Evolutionary conservation across 495 filamentous ascomycete genomes (phyloP), one percentile per base, ranked within the genome.

Genomic region (Penicillium malachiteum): DNA sequence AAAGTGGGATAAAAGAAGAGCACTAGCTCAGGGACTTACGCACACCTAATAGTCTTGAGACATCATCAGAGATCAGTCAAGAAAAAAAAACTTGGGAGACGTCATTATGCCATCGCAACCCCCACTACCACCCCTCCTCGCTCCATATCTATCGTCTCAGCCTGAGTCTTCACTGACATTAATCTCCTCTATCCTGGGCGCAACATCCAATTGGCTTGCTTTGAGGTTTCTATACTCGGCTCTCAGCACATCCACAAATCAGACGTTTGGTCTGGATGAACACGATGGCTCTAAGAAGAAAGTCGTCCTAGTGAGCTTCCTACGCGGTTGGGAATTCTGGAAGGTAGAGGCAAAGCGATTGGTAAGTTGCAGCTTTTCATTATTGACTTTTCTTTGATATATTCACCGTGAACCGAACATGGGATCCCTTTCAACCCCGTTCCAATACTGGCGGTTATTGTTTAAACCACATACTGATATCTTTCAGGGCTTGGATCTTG

Each of bases 291-390:
- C 52, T 30, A 73, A 70, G 44, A 65, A 61, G 54, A 77, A 77
- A n/a, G 84, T 97, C 4, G 72, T 96, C 13, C 73, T 96, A 0
- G 84, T 92, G 56, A 91, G 87, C 73, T 96, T 86, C 70, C 73
- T 95, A 71, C 81, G 88, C 49, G 86, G 91, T 60, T 79, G 73
- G 56, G 73, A 79, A 26, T 95, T 95, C 66, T 96, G 91, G 92
- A 84, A 70, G 45, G 77, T 84, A 4, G 78, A 80, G 41, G 80
- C 78, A 26, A 80, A 79, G 52, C 81, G 81, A 68, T 64, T 90
- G 57, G 84, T 87, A 69, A 56, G 78, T 75, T 9, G 16, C 16
- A 11, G 17, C 5, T 46, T 30, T 26, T 26, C 2, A 46, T 5
- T 46, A 46, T 26, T 43, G 2, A 37, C 34, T 37, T 1, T 37